These are phyloP conservation scores for Rubia balearica DNA, from an alignment of 305 asterid genomes.

Conservation along the genomic window DNA sequence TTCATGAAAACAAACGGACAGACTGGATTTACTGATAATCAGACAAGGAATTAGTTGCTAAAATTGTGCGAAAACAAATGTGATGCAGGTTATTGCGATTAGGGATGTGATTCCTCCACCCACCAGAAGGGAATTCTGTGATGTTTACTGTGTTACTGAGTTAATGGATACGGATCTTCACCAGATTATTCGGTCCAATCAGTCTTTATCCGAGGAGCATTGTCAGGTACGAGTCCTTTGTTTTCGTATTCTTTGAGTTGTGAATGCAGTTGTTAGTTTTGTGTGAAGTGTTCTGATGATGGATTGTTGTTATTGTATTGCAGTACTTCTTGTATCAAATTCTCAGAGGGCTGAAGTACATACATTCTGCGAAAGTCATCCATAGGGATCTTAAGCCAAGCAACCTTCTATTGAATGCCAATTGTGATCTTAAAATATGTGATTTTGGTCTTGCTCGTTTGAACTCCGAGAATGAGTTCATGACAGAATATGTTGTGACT, in stretches of 20 bases:
- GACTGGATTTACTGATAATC: not conserved
- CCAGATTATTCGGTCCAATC: constrained; percentile 91
- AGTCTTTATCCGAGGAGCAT: constrained; percentile 84
- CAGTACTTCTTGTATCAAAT: constrained; percentile 95
- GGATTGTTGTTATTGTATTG: constrained; percentile 5
- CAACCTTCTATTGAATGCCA: constrained; percentile 75
- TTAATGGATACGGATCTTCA: constrained; percentile 98
- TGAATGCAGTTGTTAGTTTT: not conserved
- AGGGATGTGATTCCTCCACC: constrained; percentile 96
- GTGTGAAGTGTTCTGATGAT: constrained; percentile 14
- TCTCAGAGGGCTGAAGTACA: constrained; percentile 87
- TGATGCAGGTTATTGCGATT: constrained; percentile 53
- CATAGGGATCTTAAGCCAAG: constrained; percentile 94
- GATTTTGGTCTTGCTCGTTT: constrained; percentile 95
- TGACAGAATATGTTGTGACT: constrained; percentile 97
- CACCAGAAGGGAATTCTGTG: constrained; percentile 65
- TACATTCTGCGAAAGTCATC: constrained; percentile 83
- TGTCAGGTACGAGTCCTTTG: constrained; percentile 49
- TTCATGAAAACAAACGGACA: not conserved
- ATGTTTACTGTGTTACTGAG: constrained; percentile 68
- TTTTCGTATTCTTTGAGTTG: not conserved
- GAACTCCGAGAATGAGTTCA: constrained; percentile 65
- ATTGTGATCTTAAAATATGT: constrained; percentile 89
- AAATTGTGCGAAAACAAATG: not conserved
- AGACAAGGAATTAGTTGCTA: not conserved